phyloP scores from a whole-genome alignment of 164 flowering plant species.

The Nymphaea thermarum region DNA sequence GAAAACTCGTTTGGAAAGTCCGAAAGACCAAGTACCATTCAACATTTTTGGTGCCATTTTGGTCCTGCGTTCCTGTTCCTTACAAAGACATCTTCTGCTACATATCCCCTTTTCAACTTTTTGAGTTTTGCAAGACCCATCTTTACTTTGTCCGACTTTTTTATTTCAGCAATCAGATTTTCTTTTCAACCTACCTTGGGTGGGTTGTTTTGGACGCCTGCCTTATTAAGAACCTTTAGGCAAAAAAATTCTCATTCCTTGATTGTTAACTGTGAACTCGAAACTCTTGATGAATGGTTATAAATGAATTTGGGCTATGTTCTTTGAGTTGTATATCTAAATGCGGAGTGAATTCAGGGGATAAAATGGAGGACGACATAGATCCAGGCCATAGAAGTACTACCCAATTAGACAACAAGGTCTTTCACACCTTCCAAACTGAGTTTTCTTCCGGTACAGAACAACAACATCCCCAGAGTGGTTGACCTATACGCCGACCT shows the following conservation, averaged over 20 bases:
- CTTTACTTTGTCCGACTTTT: background rate
- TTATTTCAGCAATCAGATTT: too few relatives aligned
- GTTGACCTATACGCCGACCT: conserved; percentile 73
- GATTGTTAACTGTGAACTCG: background rate
- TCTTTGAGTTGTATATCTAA: background rate
- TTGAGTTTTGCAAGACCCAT: background rate
- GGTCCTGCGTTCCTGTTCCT: background rate
- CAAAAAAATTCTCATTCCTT: background rate
- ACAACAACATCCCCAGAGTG: conserved; percentile 70
- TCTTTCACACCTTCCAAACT: conserved; percentile 60
- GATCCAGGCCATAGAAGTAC: conserved; percentile 45
- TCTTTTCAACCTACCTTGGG: background rate
- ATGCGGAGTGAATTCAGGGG: background rate
- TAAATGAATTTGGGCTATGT: background rate
- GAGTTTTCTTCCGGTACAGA: conserved; percentile 56
- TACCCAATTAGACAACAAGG: conserved; percentile 45
- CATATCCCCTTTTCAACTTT: background rate
- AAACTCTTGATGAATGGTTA: background rate
- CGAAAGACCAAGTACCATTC: conserved; percentile 22
- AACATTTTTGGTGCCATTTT: background rate
- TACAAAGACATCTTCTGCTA: background rate
- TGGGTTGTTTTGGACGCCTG: background rate
- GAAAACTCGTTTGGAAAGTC: conserved; percentile 56
- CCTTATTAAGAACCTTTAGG: background rate
- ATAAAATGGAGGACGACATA: conserved; percentile 51